Conservation (phyloP, 208 protist species). For the Vickermania spadyakhi region DNA sequence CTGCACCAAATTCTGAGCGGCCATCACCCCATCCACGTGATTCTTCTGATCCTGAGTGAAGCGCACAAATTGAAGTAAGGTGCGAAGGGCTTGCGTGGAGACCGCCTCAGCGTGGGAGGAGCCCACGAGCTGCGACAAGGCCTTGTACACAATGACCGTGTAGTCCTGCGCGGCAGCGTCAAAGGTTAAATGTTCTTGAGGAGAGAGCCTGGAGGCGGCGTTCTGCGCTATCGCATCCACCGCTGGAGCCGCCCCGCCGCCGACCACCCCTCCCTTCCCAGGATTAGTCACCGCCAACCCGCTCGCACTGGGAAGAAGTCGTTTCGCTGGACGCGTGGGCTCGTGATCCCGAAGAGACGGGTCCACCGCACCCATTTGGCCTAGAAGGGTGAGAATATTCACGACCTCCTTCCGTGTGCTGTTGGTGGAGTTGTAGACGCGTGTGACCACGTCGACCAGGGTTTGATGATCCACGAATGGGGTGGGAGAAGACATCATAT, state of each 20-base stretch:
- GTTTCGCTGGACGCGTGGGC: not conserved
- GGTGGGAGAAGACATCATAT: constrained; percentile 43
- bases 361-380: constrained; percentile 81
- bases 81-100: constrained; percentile 72
- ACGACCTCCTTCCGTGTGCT: constrained; percentile 53
- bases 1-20: constrained; percentile 71
- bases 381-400: constrained; percentile 77
- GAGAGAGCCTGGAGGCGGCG: not conserved
- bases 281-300: constrained; percentile 15
- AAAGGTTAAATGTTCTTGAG: not conserved
- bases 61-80: constrained; percentile 78
- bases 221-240: constrained; percentile 60
- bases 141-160: constrained; percentile 87
- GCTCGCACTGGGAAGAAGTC: constrained; percentile 12
- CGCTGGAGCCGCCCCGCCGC: constrained; percentile 58
- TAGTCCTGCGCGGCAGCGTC: constrained; percentile 65
- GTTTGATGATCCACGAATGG: constrained; percentile 51
- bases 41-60: constrained; percentile 76
- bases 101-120: constrained; percentile 73
- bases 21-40: constrained; percentile 71
- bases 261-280: constrained; percentile 4
- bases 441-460: constrained; percentile 45
- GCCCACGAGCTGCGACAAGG: constrained; percentile 82
- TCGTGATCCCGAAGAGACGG: constrained; percentile 23
- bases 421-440: constrained; percentile 66